Base-by-base conservation (phyloP, 306 rosid genomes). In the Medicago arabica region DNA sequence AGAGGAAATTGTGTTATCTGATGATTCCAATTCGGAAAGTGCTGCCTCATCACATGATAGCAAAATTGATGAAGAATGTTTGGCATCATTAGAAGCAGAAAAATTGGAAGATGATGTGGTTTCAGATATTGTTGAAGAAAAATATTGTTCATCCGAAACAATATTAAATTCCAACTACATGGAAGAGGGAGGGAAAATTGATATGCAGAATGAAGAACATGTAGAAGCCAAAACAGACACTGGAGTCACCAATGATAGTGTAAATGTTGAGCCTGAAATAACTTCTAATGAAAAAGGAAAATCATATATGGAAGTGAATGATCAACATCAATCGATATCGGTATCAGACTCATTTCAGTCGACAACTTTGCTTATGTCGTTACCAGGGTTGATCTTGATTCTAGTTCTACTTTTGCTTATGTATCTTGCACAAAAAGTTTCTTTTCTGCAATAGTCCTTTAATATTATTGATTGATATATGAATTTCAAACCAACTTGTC, bases 21-120 rank as follows among this genome's bases (percentile, higher is more conserved):
- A 82, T 39, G 67, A 74, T 66, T 78, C 58, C 16, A 63, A 21
- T 8, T 80, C 70, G 13, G 86, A 78, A 73, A 84, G 74, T 54
- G 77, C 16, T 0, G 18, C 9, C 12, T 61, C 67, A 9, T 18
- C 31, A 9, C 61, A 55, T 8, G 31, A 18, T 55, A 55, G 61
- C 19, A 17, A 12, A n/a, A 16, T 9, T 51, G 23, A 17, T 16
- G 58, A 17, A 13, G 23, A 51, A 2, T 16, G 58, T 2, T 51
- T 38, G 10, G 36, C 62, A 6, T 67, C 71, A 5, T 2, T 67
- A 15, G 72, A 73, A 67, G 23, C 34, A 61, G 78, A 67, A 44
- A 63, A 19, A 9, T 11, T 9, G 5, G 31, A 34, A 6, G 47
- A 16, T 53, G 19, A 21, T 7, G 23, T 7, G 14, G 73, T 47